Conservation (phyloP, 805 yeast species). For the Sporopachydermia quercuum region DNA sequence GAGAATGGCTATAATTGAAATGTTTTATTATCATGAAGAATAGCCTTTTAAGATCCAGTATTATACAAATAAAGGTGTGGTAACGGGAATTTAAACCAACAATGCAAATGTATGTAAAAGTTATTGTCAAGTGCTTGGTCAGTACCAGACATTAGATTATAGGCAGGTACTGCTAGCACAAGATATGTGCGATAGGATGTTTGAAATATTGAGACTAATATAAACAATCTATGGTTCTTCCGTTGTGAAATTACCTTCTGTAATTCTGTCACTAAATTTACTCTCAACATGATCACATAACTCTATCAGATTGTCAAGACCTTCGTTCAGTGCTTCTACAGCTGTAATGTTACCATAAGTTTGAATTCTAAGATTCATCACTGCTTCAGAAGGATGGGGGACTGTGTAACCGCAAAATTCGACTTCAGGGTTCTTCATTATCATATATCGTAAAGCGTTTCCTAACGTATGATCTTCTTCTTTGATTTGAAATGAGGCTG, state of each 20-base stretch:
- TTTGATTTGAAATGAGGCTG: slow-evolving; percentile 83
- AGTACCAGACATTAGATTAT: no score
- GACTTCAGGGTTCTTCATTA: slow-evolving; percentile 95
- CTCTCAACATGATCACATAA: slow-evolving; percentile 76
- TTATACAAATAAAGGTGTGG: no score
- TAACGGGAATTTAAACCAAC: no score
- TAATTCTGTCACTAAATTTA: slow-evolving; percentile 54
- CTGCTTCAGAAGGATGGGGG: slow-evolving; percentile 93
- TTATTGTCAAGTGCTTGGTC: no score
- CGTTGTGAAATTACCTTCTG: slow-evolving; percentile 30
- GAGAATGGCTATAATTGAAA: no score
- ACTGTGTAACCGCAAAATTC: slow-evolving; percentile 97
- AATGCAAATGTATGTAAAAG: no score
- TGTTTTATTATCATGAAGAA: no score
- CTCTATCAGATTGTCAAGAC: slow-evolving; percentile 70
- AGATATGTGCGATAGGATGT: no score
- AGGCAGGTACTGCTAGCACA: no score
- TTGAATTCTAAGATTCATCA: slow-evolving; percentile 82
- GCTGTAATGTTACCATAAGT: slow-evolving; percentile 82
- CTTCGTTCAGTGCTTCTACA: slow-evolving; percentile 83
- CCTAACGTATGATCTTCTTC: slow-evolving; percentile 97
- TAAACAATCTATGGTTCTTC: slow-evolving; percentile 9
- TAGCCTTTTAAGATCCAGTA: no score
- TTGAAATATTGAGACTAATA: no score
- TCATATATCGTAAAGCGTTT: slow-evolving; percentile 81